These are phyloP conservation scores for Cladophialophora yegresii DNA, from an alignment of 2,329 filamentous ascomycete species.

Conservation along the genomic window DNA sequence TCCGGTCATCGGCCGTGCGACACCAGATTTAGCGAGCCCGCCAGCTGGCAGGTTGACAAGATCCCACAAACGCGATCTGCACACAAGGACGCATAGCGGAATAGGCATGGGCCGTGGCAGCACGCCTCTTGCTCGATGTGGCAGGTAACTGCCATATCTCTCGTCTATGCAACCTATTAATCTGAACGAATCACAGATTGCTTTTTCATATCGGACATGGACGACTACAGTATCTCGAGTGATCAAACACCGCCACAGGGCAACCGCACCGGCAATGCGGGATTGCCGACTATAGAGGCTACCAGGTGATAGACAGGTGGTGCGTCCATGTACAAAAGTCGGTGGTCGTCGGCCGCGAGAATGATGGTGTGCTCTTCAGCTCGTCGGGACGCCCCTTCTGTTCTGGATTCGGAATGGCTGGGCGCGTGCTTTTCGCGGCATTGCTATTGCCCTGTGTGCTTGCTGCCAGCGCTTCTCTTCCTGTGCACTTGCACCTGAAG, in stretches of 20 bases:
- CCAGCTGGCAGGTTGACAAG: not conserved
- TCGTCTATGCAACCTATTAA: conserved; percentile 22
- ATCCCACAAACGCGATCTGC: not conserved
- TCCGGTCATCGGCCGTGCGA: too few species aligned
- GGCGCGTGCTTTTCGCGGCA: conserved; percentile 4
- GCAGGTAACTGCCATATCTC: conserved; percentile 1
- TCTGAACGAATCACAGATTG: conserved; percentile 15
- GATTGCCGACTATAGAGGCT: not conserved
- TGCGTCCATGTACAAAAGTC: conserved; percentile 9
- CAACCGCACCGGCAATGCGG: not conserved
- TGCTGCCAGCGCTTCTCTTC: conserved; percentile 14
- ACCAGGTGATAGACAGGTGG: not conserved
- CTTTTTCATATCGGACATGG: conserved; percentile 19
- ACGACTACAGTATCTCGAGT: conserved; percentile 6
- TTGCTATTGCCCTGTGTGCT: conserved; percentile 18
- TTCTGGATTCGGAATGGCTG: conserved; percentile 9
- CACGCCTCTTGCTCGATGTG: not conserved
- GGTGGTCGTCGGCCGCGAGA: not conserved
- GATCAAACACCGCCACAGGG: conserved; percentile 1
- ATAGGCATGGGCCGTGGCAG: not conserved
- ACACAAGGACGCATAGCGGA: not conserved
- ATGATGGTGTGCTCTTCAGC: not conserved
- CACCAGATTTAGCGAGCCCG: not conserved
- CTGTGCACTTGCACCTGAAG: conserved; percentile 25
- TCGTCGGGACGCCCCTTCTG: not conserved